A percentile compares a stretch with the other conserved stretches of the same genome.
phyloP scores from a whole-genome alignment of 257 asterid genomes.

The Solanum lycopersicoides region DNA sequence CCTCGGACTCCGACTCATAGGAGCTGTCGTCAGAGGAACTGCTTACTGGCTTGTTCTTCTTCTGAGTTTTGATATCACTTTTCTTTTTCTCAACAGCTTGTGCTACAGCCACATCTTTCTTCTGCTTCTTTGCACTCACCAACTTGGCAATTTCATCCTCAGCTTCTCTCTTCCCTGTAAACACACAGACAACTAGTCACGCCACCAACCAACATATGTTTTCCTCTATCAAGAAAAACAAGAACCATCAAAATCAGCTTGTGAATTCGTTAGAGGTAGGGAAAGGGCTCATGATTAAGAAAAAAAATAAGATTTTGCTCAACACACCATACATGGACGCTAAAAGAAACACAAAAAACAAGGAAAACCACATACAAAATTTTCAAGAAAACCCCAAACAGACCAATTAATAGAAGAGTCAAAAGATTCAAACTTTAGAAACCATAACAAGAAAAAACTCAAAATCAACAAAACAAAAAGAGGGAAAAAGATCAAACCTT shows the following conservation, averaged over 20 bases:
- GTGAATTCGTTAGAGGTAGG: background rate
- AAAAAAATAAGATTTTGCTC: background rate
- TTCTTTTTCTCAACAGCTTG: slow-evolving; percentile 16
- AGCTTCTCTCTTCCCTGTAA: slow-evolving; percentile 37
- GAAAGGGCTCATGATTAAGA: background rate
- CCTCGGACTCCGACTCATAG: slow-evolving; percentile 15
- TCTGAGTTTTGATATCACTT: slow-evolving; percentile 15
- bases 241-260: background rate
- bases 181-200: background rate
- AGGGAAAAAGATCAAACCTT: slow-evolving; percentile 18
- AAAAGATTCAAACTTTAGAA: background rate
- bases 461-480: background rate
- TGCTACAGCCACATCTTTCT: slow-evolving; percentile 16
- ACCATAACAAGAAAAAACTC: background rate
- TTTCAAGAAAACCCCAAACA: background rate
- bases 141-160: slow-evolving; percentile 22
- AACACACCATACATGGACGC: background rate
- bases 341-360: background rate
- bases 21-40: slow-evolving; percentile 38
- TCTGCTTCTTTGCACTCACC: slow-evolving; percentile 23
- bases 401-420: background rate
- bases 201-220: background rate
- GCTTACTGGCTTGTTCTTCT: slow-evolving; percentile 27
- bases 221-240: background rate
- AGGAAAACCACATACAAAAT: background rate